Percentiles rank a stretch among this genome's conserved stretches.
Conservation (phyloP, 192 early-diverging fungal species). For the Pilobolus umbonatus region DNA sequence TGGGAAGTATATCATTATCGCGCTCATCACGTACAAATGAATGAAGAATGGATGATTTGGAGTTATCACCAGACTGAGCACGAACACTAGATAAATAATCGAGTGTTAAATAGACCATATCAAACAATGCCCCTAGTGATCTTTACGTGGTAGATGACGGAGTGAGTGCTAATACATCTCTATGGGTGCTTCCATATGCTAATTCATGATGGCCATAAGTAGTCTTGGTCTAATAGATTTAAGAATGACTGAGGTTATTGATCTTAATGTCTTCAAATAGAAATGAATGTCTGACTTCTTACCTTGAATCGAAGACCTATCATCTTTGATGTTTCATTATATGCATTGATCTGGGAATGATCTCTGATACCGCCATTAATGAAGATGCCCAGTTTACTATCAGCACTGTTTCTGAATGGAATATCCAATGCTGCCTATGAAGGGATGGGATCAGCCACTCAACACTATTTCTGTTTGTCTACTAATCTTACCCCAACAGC, state of each 20-base stretch:
- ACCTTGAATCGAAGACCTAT: constrained; percentile 29
- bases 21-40: constrained; percentile 64
- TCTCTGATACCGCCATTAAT: constrained; percentile 23
- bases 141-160: constrained; percentile 9
- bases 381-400: constrained; percentile 46
- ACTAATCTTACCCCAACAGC: constrained; percentile 41
- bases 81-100: constrained; percentile 6
- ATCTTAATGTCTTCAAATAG: too few species aligned
- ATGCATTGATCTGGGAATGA: constrained; percentile 25
- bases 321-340: constrained; percentile 19
- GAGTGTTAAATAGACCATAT: neutral
- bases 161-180: constrained; percentile 5
- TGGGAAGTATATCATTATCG: constrained; percentile 76
- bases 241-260: too few species aligned
- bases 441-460: neutral
- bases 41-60: constrained; percentile 77
- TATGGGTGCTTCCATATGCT: neutral
- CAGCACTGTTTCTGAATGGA: constrained; percentile 66
- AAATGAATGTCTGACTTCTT: neutral
- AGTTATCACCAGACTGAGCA: constrained; percentile 7
- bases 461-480: neutral
- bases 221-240: neutral
- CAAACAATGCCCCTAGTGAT: neutral
- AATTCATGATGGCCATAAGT: constrained; percentile 9
- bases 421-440: constrained; percentile 25